Percentiles rank a stretch among this genome's conserved stretches.
These are phyloP conservation scores for Paxillus involutus DNA, from an alignment of 768 basidiomycete species.

Conservation along the genomic window DNA sequence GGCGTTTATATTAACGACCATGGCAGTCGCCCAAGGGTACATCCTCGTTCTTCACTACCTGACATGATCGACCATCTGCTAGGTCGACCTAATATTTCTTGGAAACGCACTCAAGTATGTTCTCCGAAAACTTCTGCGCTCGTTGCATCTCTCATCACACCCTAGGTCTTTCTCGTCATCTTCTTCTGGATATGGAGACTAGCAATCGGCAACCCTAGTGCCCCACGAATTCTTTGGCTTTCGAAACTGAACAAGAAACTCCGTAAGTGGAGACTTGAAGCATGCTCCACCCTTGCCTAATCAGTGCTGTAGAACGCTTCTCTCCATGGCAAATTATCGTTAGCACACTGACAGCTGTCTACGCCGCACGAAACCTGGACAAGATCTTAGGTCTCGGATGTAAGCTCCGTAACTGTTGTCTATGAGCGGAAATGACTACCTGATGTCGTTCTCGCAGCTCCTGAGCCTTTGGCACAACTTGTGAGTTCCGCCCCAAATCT, in stretches of 20 bases:
- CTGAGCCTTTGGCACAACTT: constrained; percentile 88
- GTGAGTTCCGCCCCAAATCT: constrained; percentile 43
- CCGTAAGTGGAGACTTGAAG: constrained; percentile 40
- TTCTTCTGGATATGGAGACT: constrained; percentile 91
- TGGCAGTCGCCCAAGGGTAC: background rate
- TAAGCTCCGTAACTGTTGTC: constrained; percentile 27
- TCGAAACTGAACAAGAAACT: constrained; percentile 56
- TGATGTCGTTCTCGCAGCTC: constrained; percentile 50
- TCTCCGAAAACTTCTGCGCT: background rate
- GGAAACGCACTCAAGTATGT: constrained; percentile 81
- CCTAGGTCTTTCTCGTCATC: constrained; percentile 85
- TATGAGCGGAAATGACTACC: background rate
- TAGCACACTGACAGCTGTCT: constrained; percentile 81
- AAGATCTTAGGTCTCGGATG: constrained; percentile 80
- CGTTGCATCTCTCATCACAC: background rate
- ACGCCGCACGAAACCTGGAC: constrained; percentile 82
- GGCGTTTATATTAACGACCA: background rate
- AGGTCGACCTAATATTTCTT: constrained; percentile 85
- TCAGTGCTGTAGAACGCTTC: constrained; percentile 58
- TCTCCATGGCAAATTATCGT: constrained; percentile 97
- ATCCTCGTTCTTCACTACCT: constrained; percentile 1
- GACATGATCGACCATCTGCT: constrained; percentile 92
- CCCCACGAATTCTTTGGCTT: constrained; percentile 69
- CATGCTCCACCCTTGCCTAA: background rate
- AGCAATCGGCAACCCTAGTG: constrained; percentile 56